phyloP scores from a whole-genome alignment of 345 rosid species.

The Bretschneidera sinensis region DNA sequence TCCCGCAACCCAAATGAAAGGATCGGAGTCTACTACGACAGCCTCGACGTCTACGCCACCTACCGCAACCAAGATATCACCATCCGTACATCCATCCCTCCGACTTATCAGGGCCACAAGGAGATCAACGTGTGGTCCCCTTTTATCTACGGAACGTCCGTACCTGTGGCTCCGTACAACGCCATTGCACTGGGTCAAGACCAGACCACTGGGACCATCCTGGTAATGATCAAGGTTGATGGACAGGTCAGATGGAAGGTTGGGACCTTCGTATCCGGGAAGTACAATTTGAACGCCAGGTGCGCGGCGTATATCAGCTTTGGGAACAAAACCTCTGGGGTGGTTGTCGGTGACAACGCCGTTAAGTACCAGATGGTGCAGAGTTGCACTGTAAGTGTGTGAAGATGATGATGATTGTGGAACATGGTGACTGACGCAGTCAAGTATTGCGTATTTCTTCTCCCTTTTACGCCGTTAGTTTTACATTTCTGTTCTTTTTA shows the following conservation, averaged over 20 bases:
- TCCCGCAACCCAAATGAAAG: slow-evolving; percentile 75
- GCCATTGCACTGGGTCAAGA: slow-evolving; percentile 42
- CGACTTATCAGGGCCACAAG: slow-evolving; percentile 51
- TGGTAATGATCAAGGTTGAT: slow-evolving; percentile 54
- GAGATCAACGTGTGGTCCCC: slow-evolving; percentile 84
- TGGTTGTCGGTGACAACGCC: slow-evolving; percentile 52
- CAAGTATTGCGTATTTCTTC: slow-evolving; percentile 14
- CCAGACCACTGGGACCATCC: slow-evolving; percentile 42
- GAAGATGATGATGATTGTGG: slow-evolving; percentile 18
- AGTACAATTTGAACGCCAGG: slow-evolving; percentile 54
- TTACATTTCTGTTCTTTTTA: no score
- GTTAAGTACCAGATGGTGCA: slow-evolving; percentile 54
- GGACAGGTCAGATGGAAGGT: slow-evolving; percentile 90
- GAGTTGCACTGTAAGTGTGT: slow-evolving; percentile 66
- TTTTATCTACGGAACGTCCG: slow-evolving; percentile 47
- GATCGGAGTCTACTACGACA: slow-evolving; percentile 85
- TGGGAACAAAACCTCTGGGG: slow-evolving; percentile 47
- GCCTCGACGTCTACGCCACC: slow-evolving; percentile 58
- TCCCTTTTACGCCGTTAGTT: no score
- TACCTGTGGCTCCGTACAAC: slow-evolving; percentile 82
- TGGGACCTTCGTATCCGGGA: slow-evolving; percentile 51
- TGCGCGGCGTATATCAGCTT: slow-evolving; percentile 60
- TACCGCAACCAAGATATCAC: slow-evolving; percentile 83
- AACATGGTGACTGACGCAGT: slow-evolving; percentile 12
- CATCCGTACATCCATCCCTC: slow-evolving; percentile 43